A percentile compares a stretch with the other conserved stretches of the same genome.
These are phyloP conservation scores for Eleusine coracana DNA, from an alignment of 176 grass and related monocot genomes.

Conservation along the genomic window DNA sequence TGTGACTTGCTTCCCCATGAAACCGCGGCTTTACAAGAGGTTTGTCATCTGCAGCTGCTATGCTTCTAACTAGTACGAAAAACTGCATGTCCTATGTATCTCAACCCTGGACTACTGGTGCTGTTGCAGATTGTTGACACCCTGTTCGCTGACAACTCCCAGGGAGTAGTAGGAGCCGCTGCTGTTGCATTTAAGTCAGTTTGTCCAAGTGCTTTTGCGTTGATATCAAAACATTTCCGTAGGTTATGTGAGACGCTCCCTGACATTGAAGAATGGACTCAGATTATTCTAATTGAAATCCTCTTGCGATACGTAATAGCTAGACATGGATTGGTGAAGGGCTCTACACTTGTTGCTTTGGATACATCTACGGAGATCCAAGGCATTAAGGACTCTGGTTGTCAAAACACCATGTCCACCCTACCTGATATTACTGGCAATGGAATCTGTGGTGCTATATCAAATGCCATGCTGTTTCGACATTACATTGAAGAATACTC, in stretches of 20 bases:
- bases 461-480: constrained; percentile 52
- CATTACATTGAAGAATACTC: constrained; percentile 70
- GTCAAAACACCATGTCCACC: constrained; percentile 24
- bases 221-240: constrained; percentile 75
- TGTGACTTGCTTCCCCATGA: constrained; percentile 79
- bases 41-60: constrained; percentile 11
- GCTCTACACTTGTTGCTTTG: constrained; percentile 60
- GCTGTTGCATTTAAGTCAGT: constrained; percentile 76
- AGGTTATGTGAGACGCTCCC: constrained; percentile 85
- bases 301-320: constrained; percentile 84
- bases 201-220: constrained; percentile 65
- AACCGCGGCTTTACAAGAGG: constrained; percentile 65
- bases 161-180: constrained; percentile 76
- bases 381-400: constrained; percentile 29
- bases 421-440: constrained; percentile 8
- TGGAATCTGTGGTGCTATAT: constrained; percentile 39
- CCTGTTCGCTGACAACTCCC: constrained; percentile 72
- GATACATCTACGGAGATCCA: constrained; percentile 19
- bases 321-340: constrained; percentile 88
- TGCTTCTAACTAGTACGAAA: not conserved
- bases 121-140: constrained; percentile 71
- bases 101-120: constrained; percentile 22
- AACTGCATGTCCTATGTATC: not conserved
- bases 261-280: constrained; percentile 91
- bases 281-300: constrained; percentile 83